Evolutionary conservation across 345 rosid genomes (phyloP).

Genomic region (Salix brachista): DNA sequence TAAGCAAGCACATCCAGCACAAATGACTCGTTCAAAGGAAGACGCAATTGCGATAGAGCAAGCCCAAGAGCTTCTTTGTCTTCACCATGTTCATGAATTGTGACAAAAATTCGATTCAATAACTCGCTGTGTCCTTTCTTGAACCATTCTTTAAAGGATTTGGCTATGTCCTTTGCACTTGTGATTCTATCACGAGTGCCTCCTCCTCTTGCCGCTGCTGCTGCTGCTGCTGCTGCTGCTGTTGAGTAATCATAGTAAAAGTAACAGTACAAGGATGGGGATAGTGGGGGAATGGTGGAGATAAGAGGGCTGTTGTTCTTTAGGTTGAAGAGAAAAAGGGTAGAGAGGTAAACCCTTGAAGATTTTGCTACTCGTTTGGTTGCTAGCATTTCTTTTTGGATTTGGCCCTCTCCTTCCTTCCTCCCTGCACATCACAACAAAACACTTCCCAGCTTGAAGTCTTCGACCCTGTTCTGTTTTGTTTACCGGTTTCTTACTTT

Average conservation of each 20-base stretch:
- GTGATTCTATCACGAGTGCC: not conserved
- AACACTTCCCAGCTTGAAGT: too few relatives aligned
- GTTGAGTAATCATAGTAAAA: not conserved
- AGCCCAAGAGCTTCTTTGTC: slow-evolving; percentile 17
- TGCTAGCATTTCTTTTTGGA: not conserved
- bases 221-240: not conserved
- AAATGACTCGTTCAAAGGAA: slow-evolving; percentile 28
- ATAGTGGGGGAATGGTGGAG: not conserved
- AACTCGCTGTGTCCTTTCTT: slow-evolving; percentile 21
- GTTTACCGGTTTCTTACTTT: too few relatives aligned
- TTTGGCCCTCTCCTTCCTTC: not conserved
- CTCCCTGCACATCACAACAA: not conserved
- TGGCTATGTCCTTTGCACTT: slow-evolving; percentile 33
- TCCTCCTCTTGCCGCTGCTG: not conserved
- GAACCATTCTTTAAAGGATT: slow-evolving; percentile 63
- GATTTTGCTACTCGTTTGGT: slow-evolving; percentile 8
- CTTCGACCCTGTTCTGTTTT: too few relatives aligned
- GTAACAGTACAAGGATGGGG: not conserved
- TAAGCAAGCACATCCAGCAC: slow-evolving; percentile 58
- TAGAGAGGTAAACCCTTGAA: not conserved
- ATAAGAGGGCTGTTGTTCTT: not conserved
- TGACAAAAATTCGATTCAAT: slow-evolving; percentile 43
- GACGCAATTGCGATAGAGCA: not conserved
- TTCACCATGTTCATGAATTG: slow-evolving; percentile 24
- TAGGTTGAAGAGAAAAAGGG: not conserved